Conservation (phyloP, 257 asterid species). For the Hygrophila difformis region DNA sequence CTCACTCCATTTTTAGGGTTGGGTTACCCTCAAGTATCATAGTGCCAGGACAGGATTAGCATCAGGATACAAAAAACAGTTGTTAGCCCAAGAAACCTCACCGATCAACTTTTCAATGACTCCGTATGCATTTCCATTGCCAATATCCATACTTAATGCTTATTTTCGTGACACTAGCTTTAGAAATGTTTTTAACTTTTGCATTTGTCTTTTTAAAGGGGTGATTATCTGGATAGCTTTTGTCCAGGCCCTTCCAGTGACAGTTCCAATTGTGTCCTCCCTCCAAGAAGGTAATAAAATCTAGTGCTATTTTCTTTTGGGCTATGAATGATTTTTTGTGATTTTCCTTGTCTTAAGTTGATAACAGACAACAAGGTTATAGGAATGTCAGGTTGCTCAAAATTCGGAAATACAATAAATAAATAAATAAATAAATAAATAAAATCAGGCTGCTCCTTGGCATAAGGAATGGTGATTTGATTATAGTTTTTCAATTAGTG, state of each 20-base stretch:
- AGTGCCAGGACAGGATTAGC: slow-evolving; percentile 49
- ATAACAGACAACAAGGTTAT: too few species aligned
- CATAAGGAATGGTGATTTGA: too few species aligned
- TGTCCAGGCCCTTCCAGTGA: slow-evolving; percentile 50
- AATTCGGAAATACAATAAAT: too few species aligned
- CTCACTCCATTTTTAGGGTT: slow-evolving; percentile 32
- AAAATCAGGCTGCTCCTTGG: too few species aligned
- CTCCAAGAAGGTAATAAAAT: slow-evolving; percentile 47
- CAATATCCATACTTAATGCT: background rate
- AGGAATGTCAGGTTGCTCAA: too few species aligned
- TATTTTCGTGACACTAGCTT: slow-evolving; percentile 1
- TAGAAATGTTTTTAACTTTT: slow-evolving; percentile 7
- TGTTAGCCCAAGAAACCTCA: slow-evolving; percentile 41
- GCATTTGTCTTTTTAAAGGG: slow-evolving; percentile 32
- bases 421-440: too few species aligned
- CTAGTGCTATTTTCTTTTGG: background rate
- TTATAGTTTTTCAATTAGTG: too few species aligned
- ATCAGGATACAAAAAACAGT: slow-evolving; percentile 31
- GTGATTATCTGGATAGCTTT: slow-evolving; percentile 55
- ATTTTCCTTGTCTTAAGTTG: slow-evolving; percentile 8
- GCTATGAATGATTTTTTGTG: background rate
- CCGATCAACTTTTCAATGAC: slow-evolving; percentile 55
- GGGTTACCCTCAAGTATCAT: slow-evolving; percentile 74
- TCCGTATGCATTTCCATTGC: slow-evolving; percentile 36
- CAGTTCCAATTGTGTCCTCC: slow-evolving; percentile 28